These are phyloP conservation scores for Colletotrichum sp. DNA, from an alignment of 2,329 filamentous ascomycete genomes.

Conservation along the genomic window DNA sequence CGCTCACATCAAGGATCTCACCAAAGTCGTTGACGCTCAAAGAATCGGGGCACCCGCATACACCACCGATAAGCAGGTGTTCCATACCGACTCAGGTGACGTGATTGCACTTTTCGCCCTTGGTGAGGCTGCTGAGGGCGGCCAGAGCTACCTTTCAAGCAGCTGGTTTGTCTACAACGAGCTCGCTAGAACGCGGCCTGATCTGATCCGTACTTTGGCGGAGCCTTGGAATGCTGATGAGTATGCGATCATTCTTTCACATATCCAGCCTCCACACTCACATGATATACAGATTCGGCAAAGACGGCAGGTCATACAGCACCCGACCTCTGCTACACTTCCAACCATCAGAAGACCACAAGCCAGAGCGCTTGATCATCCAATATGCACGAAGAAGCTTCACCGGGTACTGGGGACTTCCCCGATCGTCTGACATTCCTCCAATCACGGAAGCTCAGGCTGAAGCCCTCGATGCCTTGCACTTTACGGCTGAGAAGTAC, in stretches of 20 bases:
- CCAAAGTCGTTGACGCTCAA: slow-evolving; percentile 30
- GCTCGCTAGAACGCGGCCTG: slow-evolving; percentile 60
- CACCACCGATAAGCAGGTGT: slow-evolving; percentile 65
- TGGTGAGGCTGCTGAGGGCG: slow-evolving; percentile 55
- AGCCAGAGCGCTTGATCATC: slow-evolving; percentile 59
- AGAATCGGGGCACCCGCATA: slow-evolving; percentile 63
- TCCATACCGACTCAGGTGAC: slow-evolving; percentile 67
- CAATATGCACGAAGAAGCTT: slow-evolving; percentile 66
- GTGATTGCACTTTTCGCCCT: slow-evolving; percentile 64
- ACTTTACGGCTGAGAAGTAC: slow-evolving; percentile 53
- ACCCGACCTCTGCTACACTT: slow-evolving; percentile 61
- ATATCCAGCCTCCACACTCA: background rate
- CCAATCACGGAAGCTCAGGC: slow-evolving; percentile 59
- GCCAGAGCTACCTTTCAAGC: slow-evolving; percentile 62
- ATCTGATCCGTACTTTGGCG: slow-evolving; percentile 62
- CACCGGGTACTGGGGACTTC: slow-evolving; percentile 60
- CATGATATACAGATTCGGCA: slow-evolving; percentile 51
- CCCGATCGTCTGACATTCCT: slow-evolving; percentile 58
- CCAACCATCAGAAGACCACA: slow-evolving; percentile 48
- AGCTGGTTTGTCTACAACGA: slow-evolving; percentile 68
- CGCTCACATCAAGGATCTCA: slow-evolving; percentile 68
- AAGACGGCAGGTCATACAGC: slow-evolving; percentile 47
- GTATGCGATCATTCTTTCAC: slow-evolving; percentile 26
- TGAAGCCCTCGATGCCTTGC: slow-evolving; percentile 56
- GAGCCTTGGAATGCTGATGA: slow-evolving; percentile 54